phyloP scores from a whole-genome alignment of 768 basidiomycete species.

The Lentinus tigrinus region DNA sequence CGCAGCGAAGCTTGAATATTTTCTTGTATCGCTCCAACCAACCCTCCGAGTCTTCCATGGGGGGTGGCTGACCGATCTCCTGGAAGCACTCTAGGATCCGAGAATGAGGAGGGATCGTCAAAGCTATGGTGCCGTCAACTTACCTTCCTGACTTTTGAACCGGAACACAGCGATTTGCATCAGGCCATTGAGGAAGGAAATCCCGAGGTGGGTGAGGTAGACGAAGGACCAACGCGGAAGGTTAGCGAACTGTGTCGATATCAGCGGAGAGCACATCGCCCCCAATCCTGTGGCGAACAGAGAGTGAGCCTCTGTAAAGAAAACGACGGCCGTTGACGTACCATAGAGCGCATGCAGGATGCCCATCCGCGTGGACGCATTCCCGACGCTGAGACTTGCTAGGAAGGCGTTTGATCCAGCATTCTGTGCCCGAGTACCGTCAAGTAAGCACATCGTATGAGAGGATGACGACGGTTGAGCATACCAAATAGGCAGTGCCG shows the following conservation, averaged over 20 bases:
- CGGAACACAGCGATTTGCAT: constrained; percentile 24
- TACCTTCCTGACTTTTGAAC: constrained; percentile 31
- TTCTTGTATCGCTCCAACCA: constrained; percentile 31
- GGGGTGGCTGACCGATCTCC: constrained; percentile 29
- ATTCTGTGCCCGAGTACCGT: constrained; percentile 39
- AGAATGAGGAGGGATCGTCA: neutral
- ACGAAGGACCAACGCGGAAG: constrained; percentile 40
- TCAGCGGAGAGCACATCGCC: constrained; percentile 49
- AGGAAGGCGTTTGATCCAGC: constrained; percentile 75
- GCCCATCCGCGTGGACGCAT: constrained; percentile 59
- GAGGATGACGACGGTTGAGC: neutral
- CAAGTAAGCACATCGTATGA: neutral
- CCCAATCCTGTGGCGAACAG: constrained; percentile 26
- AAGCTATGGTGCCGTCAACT: neutral
- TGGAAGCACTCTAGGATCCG: neutral
- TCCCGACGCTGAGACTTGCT: constrained; percentile 43
- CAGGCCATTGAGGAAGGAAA: constrained; percentile 20
- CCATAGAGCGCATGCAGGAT: constrained; percentile 52
- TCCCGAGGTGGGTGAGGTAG: constrained; percentile 37
- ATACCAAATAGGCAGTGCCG: constrained; percentile 33
- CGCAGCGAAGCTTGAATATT: constrained; percentile 32
- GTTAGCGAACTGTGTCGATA: constrained; percentile 49
- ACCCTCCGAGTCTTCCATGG: constrained; percentile 29
- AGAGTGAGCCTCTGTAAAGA: neutral
- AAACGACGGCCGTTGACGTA: neutral